These are phyloP conservation scores for Flagelloscypha sp. DNA, from an alignment of 768 basidiomycete species.

Conservation along the genomic window DNA sequence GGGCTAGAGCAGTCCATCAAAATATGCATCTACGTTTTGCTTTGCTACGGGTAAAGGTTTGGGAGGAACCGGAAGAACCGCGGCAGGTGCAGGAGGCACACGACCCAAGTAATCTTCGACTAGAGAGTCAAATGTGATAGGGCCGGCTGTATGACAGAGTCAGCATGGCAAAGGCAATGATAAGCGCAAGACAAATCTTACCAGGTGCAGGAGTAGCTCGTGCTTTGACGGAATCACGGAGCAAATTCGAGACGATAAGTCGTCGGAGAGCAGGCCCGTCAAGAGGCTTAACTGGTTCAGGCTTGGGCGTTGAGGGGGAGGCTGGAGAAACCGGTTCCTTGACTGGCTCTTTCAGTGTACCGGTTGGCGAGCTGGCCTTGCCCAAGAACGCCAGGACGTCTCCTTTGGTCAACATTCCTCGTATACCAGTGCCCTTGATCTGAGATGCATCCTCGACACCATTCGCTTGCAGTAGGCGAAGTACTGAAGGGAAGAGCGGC, in stretches of 20 bases:
- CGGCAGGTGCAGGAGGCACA: no score
- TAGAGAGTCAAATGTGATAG: no score
- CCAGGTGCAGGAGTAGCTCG: constrained; percentile 32
- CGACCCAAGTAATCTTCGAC: no score
- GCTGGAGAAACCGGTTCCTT: constrained; percentile 12
- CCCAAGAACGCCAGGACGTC: constrained; percentile 86
- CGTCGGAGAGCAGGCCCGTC: constrained; percentile 60
- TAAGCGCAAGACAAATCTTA: constrained; percentile 13
- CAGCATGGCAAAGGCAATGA: no score
- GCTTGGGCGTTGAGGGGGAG: constrained; percentile 6
- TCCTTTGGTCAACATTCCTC: constrained; percentile 95
- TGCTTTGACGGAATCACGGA: constrained; percentile 45
- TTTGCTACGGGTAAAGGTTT: no score
- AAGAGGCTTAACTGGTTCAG: constrained; percentile 30
- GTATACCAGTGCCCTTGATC: constrained; percentile 83
- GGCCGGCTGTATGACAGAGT: no score
- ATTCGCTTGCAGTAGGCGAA: constrained; percentile 67
- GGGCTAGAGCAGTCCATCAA: no score
- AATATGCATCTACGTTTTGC: no score
- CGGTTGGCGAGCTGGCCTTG: constrained; percentile 67
- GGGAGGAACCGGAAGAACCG: no score
- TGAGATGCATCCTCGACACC: constrained; percentile 47
- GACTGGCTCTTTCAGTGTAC: constrained; percentile 54
- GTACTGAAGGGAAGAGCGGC: constrained; percentile 86
- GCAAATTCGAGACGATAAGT: constrained; percentile 55